Conservation (phyloP, 2,329 filamentous ascomycete species). For the Escovopsis sp. region DNA sequence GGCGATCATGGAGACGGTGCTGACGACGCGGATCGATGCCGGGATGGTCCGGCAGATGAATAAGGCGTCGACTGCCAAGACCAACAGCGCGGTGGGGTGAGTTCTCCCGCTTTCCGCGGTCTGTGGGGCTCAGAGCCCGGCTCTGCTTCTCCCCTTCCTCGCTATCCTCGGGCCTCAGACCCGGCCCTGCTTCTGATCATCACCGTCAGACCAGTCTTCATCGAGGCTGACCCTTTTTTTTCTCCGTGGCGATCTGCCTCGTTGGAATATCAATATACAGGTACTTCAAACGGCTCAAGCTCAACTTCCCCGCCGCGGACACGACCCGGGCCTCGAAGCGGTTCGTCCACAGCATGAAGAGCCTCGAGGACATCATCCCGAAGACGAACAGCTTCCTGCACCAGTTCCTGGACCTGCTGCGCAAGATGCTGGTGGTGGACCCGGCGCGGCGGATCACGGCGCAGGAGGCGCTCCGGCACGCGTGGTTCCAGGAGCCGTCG, state of each 20-base stretch:
- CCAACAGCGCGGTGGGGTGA: conserved; percentile 46
- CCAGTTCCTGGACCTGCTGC: conserved; percentile 41
- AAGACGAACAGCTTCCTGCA: conserved; percentile 35
- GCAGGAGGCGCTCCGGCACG: conserved; percentile 41
- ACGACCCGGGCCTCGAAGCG: conserved; percentile 46
- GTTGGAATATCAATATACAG: no score
- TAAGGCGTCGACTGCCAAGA: conserved; percentile 34
- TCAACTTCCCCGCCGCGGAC: conserved; percentile 47
- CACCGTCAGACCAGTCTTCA: not conserved
- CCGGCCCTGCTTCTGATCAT: not conserved
- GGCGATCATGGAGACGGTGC: conserved; percentile 57
- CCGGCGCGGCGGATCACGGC: conserved; percentile 43
- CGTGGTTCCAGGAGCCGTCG: conserved; percentile 43
- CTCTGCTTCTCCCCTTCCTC: no score
- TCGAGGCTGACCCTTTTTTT: no score
- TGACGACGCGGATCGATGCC: conserved; percentile 39
- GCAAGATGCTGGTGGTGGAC: conserved; percentile 47
- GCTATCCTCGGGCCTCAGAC: no score
- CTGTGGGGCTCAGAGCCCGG: no score
- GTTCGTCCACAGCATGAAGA: conserved; percentile 55
- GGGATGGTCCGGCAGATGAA: conserved; percentile 32
- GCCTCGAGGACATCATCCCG: conserved; percentile 42
- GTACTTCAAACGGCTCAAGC: conserved; percentile 47
- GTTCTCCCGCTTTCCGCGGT: no score
- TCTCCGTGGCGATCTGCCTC: no score